Conservation (phyloP, 306 rosid genomes). For the Cucumis hystrix region DNA sequence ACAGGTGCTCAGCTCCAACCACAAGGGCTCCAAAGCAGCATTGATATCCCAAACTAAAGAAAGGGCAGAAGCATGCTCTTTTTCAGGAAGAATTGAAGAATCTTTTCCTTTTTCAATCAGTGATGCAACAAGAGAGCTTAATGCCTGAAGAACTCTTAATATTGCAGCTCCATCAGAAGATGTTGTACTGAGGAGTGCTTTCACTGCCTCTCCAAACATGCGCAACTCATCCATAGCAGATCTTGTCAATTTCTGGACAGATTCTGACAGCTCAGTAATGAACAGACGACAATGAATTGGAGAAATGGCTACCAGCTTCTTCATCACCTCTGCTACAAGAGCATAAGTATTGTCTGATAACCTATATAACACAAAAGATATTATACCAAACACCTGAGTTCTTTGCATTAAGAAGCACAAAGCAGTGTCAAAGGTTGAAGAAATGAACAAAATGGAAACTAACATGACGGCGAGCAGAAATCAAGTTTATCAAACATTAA, state of each 20-base stretch:
- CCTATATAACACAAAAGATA: conserved; percentile 32
- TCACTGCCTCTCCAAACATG: conserved; percentile 57
- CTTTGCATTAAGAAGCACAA: neutral
- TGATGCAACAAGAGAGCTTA: conserved; percentile 70
- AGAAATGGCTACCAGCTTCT: conserved; percentile 76
- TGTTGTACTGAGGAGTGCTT: conserved; percentile 66
- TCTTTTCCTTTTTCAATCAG: conserved; percentile 49
- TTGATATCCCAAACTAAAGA: conserved; percentile 65
- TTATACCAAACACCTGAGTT: conserved; percentile 15
- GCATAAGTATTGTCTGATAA: conserved; percentile 83
- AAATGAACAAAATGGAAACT: neutral
- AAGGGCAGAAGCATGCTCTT: conserved; percentile 34
- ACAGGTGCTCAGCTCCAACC: conserved; percentile 86
- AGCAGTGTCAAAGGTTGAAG: neutral
- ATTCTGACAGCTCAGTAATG: conserved; percentile 66
- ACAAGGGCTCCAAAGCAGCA: conserved; percentile 81
- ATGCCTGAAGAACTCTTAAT: conserved; percentile 88
- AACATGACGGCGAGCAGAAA: neutral
- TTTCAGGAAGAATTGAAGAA: conserved; percentile 21
- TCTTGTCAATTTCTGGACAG: conserved; percentile 66
- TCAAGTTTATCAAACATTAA: neutral
- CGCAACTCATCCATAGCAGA: conserved; percentile 74
- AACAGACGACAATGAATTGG: conserved; percentile 76
- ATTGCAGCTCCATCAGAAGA: conserved; percentile 92
- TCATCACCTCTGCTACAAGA: conserved; percentile 89